These are phyloP conservation scores for Pseudogymnoascus sp. DNA, from an alignment of 2,329 filamentous ascomycete genomes.

Conservation along the genomic window DNA sequence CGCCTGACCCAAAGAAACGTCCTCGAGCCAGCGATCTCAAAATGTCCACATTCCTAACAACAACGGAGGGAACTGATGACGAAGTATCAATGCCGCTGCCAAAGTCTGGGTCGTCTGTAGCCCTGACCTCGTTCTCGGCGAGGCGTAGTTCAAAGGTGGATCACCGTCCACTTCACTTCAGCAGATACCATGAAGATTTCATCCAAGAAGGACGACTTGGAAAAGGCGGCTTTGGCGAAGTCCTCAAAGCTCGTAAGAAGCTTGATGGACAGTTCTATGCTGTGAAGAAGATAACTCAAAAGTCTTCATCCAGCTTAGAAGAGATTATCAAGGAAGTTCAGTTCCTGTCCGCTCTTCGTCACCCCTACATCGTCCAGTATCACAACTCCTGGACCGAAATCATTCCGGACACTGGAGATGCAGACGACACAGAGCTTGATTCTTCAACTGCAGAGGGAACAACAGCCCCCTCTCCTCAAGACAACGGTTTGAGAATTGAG, in stretches of 20 bases:
- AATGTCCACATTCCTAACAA: conserved; percentile 4
- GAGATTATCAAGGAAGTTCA: conserved; percentile 81
- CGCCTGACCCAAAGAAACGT: conserved; percentile 72
- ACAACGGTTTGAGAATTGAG: conserved; percentile 22
- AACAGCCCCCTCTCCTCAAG: conserved; percentile 22
- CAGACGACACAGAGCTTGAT: conserved; percentile 51
- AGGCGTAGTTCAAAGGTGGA: conserved; percentile 5
- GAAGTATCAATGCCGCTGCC: conserved; percentile 40
- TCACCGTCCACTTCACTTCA: background rate
- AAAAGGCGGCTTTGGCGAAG: conserved; percentile 91
- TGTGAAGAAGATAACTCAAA: conserved; percentile 90
- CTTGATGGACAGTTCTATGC: conserved; percentile 90
- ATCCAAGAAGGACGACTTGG: conserved; percentile 82
- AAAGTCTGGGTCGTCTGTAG: conserved; percentile 49
- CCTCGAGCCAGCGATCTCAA: conserved; percentile 60
- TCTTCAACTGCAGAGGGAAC: conserved; percentile 23
- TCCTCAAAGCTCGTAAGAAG: conserved; percentile 91
- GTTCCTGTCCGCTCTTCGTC: conserved; percentile 83
- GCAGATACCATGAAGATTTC: conserved; percentile 78
- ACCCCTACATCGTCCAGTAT: conserved; percentile 81
- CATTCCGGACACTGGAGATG: conserved; percentile 43
- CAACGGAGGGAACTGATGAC: background rate
- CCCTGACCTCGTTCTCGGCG: conserved; percentile 35
- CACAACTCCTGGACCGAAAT: conserved; percentile 94
- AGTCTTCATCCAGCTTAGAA: conserved; percentile 68